Evolutionary conservation across 2,329 filamentous ascomycete species (phyloP).

Genomic region (Aspergillus vadensis): DNA sequence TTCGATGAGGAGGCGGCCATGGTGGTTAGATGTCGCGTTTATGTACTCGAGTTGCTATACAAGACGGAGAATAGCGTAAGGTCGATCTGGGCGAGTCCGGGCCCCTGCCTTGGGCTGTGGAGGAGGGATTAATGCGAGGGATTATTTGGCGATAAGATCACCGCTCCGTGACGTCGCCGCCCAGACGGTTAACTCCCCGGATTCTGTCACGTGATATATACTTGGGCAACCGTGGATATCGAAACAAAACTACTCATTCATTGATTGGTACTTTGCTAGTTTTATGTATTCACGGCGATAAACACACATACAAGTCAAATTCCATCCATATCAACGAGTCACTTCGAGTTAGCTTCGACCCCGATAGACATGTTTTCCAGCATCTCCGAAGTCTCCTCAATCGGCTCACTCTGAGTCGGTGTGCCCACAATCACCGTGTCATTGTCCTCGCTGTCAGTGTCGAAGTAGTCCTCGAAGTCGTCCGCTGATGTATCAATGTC

Average conservation of each 20-base stretch:
- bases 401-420: constrained; percentile 5
- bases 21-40: constrained; percentile 19
- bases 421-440: constrained; percentile 23
- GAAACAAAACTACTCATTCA: too few relatives aligned
- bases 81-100: neutral
- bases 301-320: neutral
- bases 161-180: constrained; percentile 26
- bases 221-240: neutral
- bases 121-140: neutral
- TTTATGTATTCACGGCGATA: neutral
- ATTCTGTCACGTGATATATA: constrained; percentile 20
- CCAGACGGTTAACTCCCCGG: constrained; percentile 17
- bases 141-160: constrained; percentile 8
- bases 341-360: constrained; percentile 2
- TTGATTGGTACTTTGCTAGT: too few relatives aligned
- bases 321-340: neutral
- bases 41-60: neutral
- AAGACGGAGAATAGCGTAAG: neutral
- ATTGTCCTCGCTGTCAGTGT: constrained; percentile 25
- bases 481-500: constrained; percentile 5
- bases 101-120: neutral
- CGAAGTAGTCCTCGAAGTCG: constrained; percentile 19
- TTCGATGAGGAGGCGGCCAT: constrained; percentile 68
- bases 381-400: constrained; percentile 13
- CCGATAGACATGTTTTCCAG: constrained; percentile 18